Evolutionary conservation across 2,329 filamentous ascomycete genomes (phyloP).

Genomic region (Aspergillus sp.): DNA sequence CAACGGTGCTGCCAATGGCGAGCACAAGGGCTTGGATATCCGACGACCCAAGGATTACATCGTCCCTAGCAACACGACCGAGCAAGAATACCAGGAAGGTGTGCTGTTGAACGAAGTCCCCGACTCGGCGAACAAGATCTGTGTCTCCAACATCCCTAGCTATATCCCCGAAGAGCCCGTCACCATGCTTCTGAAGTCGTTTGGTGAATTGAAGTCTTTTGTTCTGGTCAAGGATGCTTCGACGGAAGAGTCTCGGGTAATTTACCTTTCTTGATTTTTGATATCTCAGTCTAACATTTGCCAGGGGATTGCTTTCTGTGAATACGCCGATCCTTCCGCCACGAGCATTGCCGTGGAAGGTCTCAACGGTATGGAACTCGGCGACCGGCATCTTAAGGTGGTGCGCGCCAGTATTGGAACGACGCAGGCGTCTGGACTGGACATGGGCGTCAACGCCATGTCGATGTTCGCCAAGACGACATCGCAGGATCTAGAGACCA

Average conservation of each 20-base stretch:
- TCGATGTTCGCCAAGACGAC: slow-evolving; percentile 93
- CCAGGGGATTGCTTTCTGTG: slow-evolving; percentile 93
- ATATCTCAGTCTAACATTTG: slow-evolving; percentile 13
- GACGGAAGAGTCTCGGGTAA: slow-evolving; percentile 82
- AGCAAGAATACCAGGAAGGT: slow-evolving; percentile 71
- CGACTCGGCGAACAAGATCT: slow-evolving; percentile 93
- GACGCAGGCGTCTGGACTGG: slow-evolving; percentile 86
- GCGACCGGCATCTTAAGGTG: slow-evolving; percentile 81
- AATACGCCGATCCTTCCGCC: slow-evolving; percentile 73
- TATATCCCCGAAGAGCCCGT: slow-evolving; percentile 92
- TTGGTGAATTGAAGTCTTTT: slow-evolving; percentile 91
- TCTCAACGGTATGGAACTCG: slow-evolving; percentile 89
- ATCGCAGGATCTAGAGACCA: slow-evolving; percentile 73
- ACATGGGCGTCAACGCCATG: slow-evolving; percentile 97
- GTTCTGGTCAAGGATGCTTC: slow-evolving; percentile 81
- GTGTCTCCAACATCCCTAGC: slow-evolving; percentile 81
- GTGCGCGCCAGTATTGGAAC: slow-evolving; percentile 87
- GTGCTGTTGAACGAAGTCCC: slow-evolving; percentile 77
- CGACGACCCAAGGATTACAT: slow-evolving; percentile 96
- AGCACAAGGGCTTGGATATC: slow-evolving; percentile 64
- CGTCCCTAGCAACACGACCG: slow-evolving; percentile 75
- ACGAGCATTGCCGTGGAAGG: slow-evolving; percentile 88
- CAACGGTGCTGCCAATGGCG: slow-evolving; percentile 23
- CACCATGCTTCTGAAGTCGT: slow-evolving; percentile 82
- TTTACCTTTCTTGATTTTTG: slow-evolving; percentile 40